Base-by-base conservation (phyloP, 169 alveolate species). In the Plasmodium fragile region DNA sequence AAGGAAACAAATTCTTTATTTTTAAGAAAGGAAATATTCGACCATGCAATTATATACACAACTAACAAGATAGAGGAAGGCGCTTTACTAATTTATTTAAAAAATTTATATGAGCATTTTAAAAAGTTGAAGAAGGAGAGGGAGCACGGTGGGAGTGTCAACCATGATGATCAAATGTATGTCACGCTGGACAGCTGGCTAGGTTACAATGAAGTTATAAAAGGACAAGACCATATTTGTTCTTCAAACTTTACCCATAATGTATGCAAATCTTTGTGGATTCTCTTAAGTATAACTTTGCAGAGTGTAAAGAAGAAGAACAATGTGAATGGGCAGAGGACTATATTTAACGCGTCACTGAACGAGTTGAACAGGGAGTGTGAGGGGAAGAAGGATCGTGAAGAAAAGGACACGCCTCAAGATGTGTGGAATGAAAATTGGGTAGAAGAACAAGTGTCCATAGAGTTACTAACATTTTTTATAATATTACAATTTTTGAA, bases 1-100 rank as follows among this genome's bases (percentile, higher is more conserved):
- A 65, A 65, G 36, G 36, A 25, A 25, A 65, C 0, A 22, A 25
- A 25, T 25, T 65, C 75, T 25, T 3, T 87, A 39, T 87, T 87
- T 59, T 77, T 87, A 55, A 75, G 93, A 77, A 87, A 87, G 59
- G 93, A 87, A 78, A 87, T 87, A 13, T 87, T 87, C 43, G 93
- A 87, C 71, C 93, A 87, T 59, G 93, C 93, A 11, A 59, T 87
- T 53, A 78, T 87, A 39, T 87, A 87, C 36, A 87, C 93, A 0
- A 87, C 89, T 3, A 87, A 55, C 65, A 87, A 77, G 36, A 28
- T 87, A 2, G 93, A 77, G 59, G 93, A 87, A 39, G 30, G 34
- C 28, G 49, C 49, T 16, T 77, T 87, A 39, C 22, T 87, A 59
- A 75, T 18, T 77, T 87, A 87, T 87, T 77, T 87, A 49, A 87